A percentile compares a stretch with the other conserved stretches of the same genome.
Conservation (phyloP, 768 basidiomycete species). For the Tulasnella sp. region DNA sequence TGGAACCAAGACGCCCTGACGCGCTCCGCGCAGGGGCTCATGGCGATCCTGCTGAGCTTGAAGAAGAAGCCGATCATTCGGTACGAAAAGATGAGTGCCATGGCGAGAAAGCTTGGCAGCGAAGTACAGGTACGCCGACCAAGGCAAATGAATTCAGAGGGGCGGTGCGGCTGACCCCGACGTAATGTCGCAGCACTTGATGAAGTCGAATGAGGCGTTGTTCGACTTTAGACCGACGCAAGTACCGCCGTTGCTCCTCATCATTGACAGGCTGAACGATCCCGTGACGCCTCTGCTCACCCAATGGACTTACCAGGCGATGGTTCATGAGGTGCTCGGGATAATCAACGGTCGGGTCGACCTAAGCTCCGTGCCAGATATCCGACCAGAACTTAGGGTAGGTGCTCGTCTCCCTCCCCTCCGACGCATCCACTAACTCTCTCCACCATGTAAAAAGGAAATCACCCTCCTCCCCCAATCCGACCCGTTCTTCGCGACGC, state of each 20-base stretch:
- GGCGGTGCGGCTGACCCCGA: not conserved
- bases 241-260: conserved; percentile 83
- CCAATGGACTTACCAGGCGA: conserved; percentile 99
- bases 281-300: conserved; percentile 94
- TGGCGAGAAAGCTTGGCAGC: conserved; percentile 85
- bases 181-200: conserved; percentile 61
- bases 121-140: conserved; percentile 74
- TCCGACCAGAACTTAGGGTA: conserved; percentile 82
- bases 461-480: conserved; percentile 88
- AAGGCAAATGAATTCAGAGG: not conserved
- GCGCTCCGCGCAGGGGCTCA: conserved; percentile 76
- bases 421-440: not conserved
- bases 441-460: conserved; percentile 61
- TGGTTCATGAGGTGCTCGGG: conserved; percentile 95
- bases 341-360: conserved; percentile 95
- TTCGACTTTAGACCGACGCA: conserved; percentile 93
- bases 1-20: conserved; percentile 79
- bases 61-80: conserved; percentile 96
- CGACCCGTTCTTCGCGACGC: conserved; percentile 91
- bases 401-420: not conserved
- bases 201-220: conserved; percentile 76
- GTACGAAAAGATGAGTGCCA: conserved; percentile 89
- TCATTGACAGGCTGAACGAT: conserved; percentile 94
- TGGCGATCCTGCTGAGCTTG: conserved; percentile 85
- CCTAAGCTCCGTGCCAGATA: conserved; percentile 79